Evolutionary conservation across 352 stramenopile genomes (phyloP), one percentile per base, ranked within the genome.

Genomic region (Globisporangium ultimum): DNA sequence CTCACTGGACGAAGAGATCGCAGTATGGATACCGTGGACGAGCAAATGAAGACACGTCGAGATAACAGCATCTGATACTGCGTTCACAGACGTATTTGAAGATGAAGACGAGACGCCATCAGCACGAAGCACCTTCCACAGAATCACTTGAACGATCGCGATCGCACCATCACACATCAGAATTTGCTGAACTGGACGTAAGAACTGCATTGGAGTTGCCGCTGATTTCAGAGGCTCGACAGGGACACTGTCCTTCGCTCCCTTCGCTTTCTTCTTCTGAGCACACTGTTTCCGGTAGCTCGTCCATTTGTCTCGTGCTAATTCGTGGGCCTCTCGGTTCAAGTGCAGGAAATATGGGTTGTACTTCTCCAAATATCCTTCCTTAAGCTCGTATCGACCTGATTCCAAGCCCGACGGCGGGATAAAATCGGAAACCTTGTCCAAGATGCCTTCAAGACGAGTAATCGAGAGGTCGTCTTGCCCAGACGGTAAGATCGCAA

Each of bases 311-410:
- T 94, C 87, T 32, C 87, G 84, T 3, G 87, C 87, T 34, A 87
- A 55, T 48, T 95, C 87, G 51, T 95, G 87, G 11, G 80, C 64
- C 68, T 95, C 87, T 20, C 87, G 80, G 46, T 92, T 95, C 13
- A 95, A 56, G 51, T 95, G 87, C 58, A 93, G 56, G 55, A 90
- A 93, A 40, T 95, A 95, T 14, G 87, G 87, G 47, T 95, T 94
- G 68, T 93, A 95, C 28, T 70, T 66, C n/a, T 89, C 81, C 13
- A 95, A 66, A 24, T 87, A 56, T 1, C 77, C 79, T 7, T 86
- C 68, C 36, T 93, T 90, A 24, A 95, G 70, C 52, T 88, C 79
- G 42, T 95, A 95, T 14, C 85, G 76, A 11, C 87, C 87, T 2
- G 87, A 78, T 38, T 95, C 87, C 14, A 95, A 58, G 14, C 87